Evolutionary conservation across 305 asterid genomes (phyloP), one percentile per base, ranked within the genome.

Genomic region (Fraxinus ornus): DNA sequence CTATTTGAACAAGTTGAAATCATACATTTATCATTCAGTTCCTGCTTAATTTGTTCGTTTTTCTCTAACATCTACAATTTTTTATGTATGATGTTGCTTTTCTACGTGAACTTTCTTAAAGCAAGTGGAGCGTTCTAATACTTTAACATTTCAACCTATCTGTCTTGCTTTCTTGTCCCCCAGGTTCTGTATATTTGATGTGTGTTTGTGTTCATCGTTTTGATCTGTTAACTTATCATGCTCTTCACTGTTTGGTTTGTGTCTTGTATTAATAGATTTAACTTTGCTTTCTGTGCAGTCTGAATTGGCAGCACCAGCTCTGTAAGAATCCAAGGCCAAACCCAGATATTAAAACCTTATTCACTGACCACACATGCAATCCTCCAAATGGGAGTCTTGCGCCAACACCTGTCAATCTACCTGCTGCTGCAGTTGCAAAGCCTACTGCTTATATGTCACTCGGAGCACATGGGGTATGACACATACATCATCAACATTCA

Each of bases 221-320:
- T 64, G 5, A 17, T 30, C 74, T 49, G 52, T 70, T 66, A 1
- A 33, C 81, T 76, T 36, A 44, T 66, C 75, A 15, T 72, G 73
- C 41, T 77, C 70, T 79, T 39, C 24, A 32, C 49, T 55, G 10
- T 32, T 47, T 32, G 77, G 4, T 6, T 78, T 80, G 64, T 77
- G 83, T 62, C 68, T 22, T 74, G 19, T 75, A 36, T 32, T 44
- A 1, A 5, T 41, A 79, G 74, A 52, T 60, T 78, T 62, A 76
- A 52, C 62, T 82, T 39, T 32, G 10, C 79, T 72, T 75, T 85
- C 52, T 82, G 57, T 89, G 87, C 91, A 94, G 98, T 89, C 91
- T 94, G 86, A 94, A 94, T 88, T 94, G 98, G 98, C 98, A 94
- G 90, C 98, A 94, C 89, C 98, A 94, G 90, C 94, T 94, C 28